Conservation (phyloP, 2,329 filamentous ascomycete genomes). For the Kalmusia sp. region DNA sequence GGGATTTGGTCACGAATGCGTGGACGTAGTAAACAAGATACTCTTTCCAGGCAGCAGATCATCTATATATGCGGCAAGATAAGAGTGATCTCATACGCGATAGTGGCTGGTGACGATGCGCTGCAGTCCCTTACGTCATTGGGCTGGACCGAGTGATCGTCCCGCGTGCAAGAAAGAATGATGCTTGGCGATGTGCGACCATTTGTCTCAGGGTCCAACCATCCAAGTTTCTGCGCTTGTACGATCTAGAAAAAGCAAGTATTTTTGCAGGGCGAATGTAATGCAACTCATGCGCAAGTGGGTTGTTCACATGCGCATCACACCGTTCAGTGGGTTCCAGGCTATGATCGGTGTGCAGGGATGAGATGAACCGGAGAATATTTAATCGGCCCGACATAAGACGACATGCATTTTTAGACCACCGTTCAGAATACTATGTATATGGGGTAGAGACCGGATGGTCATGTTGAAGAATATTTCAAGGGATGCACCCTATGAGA, state of each 20-base stretch:
- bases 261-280: neutral
- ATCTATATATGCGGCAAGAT: neutral
- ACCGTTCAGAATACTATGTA: no score
- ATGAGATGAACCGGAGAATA: no score
- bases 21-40: neutral
- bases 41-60: neutral
- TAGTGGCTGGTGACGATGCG: slow-evolving; percentile 17
- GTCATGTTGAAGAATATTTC: no score
- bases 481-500: no score
- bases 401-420: no score
- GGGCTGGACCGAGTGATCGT: slow-evolving; percentile 25
- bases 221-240: neutral
- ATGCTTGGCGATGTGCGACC: neutral
- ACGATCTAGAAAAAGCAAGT: slow-evolving; percentile 1
- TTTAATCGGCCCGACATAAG: no score
- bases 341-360: no score
- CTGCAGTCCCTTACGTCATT: slow-evolving; percentile 24
- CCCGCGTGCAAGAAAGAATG: slow-evolving; percentile 20
- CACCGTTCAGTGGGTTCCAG: no score
- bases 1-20: no score
- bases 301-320: neutral
- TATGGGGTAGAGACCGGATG: no score
- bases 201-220: slow-evolving; percentile 8
- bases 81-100: slow-evolving; percentile 13
- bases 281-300: neutral